phyloP scores from a whole-genome alignment of 805 yeast species.

The Peterozyma toletana region DNA sequence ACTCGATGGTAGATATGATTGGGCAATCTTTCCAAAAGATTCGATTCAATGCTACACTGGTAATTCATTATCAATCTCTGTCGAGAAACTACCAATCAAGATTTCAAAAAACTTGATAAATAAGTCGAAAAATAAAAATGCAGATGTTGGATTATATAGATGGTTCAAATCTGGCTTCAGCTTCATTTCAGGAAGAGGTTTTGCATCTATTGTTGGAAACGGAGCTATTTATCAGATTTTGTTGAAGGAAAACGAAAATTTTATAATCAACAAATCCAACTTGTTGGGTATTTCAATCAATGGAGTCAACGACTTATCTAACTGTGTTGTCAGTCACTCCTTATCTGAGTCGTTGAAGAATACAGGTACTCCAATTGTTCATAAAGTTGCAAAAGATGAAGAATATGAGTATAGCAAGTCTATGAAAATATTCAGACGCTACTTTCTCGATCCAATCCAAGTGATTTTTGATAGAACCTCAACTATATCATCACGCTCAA shows the following conservation, averaged over 20 bases:
- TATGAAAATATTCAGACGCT: no score
- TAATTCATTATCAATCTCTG: conserved; percentile 34
- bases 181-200: conserved; percentile 51
- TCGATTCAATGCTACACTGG: conserved; percentile 45
- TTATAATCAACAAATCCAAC: conserved; percentile 36
- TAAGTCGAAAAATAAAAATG: conserved; percentile 6
- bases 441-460: background rate
- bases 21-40: conserved; percentile 45
- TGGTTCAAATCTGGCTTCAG: conserved; percentile 35
- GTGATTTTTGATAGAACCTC: background rate
- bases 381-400: background rate
- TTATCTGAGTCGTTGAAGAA: conserved; percentile 12
- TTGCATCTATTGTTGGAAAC: conserved; percentile 43
- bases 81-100: conserved; percentile 14
- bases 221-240: conserved; percentile 46
- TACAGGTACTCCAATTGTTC: background rate
- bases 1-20: conserved; percentile 54
- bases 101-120: conserved; percentile 5
- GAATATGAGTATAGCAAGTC: background rate
- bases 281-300: conserved; percentile 44
- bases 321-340: conserved; percentile 23
- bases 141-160: conserved; percentile 32
- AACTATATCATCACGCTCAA: conserved; percentile 9
- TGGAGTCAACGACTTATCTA: conserved; percentile 38
- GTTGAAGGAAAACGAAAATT: conserved; percentile 37